Conservation (phyloP, 345 rosid genomes). For the Melaleuca quinquenervia region DNA sequence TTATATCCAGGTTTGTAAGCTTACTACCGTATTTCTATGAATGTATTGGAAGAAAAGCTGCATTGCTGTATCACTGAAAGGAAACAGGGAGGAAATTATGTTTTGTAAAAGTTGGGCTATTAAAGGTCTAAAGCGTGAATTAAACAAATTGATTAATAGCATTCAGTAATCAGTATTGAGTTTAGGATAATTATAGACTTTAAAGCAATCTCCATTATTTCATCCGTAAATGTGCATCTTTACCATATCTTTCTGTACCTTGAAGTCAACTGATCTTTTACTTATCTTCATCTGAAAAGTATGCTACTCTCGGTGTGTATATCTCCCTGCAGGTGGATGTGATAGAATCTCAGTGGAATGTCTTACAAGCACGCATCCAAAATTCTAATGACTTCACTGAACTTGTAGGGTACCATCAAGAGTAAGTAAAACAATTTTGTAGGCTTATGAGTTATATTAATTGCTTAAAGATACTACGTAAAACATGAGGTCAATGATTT, state of each 20-base stretch:
- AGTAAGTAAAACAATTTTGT: constrained; percentile 34
- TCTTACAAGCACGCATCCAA: constrained; percentile 72
- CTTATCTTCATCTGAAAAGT: background rate
- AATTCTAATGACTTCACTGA: constrained; percentile 90
- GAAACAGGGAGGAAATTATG: background rate
- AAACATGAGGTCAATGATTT: background rate
- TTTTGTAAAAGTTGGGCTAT: background rate
- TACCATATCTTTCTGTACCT: background rate
- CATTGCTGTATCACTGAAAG: background rate
- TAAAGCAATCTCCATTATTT: background rate
- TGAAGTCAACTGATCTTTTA: background rate
- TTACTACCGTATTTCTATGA: background rate
- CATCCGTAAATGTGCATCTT: background rate
- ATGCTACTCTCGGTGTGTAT: background rate
- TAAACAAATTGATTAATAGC: background rate
- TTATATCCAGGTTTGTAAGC: constrained; percentile 67
- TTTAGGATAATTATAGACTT: background rate
- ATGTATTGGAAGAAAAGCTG: background rate
- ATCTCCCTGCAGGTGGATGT: constrained; percentile 63
- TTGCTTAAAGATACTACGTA: background rate
- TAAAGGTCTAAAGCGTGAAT: background rate
- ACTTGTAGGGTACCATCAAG: constrained; percentile 94
- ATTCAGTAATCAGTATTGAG: background rate
- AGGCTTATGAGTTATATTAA: background rate
- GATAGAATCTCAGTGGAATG: constrained; percentile 99